These are phyloP conservation scores for Barnettozyma botsteinii DNA, from an alignment of 805 yeast genomes.

Conservation along the genomic window DNA sequence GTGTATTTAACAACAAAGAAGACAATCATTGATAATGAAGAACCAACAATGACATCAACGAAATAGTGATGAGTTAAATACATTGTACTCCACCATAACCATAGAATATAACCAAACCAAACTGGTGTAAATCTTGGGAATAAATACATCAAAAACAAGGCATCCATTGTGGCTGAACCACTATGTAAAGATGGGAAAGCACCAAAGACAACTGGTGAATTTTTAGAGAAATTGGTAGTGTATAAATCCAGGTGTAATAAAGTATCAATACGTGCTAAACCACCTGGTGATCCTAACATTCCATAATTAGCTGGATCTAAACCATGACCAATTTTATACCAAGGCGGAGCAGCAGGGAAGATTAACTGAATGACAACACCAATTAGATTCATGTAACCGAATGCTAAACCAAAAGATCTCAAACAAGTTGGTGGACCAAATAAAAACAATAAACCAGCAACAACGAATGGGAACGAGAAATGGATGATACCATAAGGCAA, in stretches of 20 bases:
- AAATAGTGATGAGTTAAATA: conserved; percentile 95
- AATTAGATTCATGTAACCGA: conserved; percentile 86
- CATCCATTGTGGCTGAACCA: conserved; percentile 93
- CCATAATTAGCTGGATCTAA: conserved; percentile 84
- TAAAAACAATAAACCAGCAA: conserved; percentile 68
- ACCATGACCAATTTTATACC: conserved; percentile 87
- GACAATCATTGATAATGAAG: conserved; percentile 66
- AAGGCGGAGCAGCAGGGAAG: conserved; percentile 96
- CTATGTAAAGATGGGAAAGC: conserved; percentile 87
- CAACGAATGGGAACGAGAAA: conserved; percentile 85
- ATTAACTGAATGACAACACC: conserved; percentile 80
- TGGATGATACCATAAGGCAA: conserved; percentile 90
- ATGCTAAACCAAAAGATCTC: conserved; percentile 82
- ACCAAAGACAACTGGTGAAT: conserved; percentile 91
- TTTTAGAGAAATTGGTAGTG: conserved; percentile 67
- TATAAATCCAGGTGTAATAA: conserved; percentile 77
- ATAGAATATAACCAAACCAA: conserved; percentile 72
- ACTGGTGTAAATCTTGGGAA: conserved; percentile 66
- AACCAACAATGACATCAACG: conserved; percentile 90
- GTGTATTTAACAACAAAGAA: conserved; percentile 65
- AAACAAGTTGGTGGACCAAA: conserved; percentile 90
- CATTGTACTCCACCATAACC: conserved; percentile 99
- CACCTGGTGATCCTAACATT: conserved; percentile 95
- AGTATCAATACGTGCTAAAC: conserved; percentile 79
- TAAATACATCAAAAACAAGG: conserved; percentile 73